Evolutionary conservation across 2,329 filamentous ascomycete species (phyloP).

Genomic region (Penicillium digitatum): DNA sequence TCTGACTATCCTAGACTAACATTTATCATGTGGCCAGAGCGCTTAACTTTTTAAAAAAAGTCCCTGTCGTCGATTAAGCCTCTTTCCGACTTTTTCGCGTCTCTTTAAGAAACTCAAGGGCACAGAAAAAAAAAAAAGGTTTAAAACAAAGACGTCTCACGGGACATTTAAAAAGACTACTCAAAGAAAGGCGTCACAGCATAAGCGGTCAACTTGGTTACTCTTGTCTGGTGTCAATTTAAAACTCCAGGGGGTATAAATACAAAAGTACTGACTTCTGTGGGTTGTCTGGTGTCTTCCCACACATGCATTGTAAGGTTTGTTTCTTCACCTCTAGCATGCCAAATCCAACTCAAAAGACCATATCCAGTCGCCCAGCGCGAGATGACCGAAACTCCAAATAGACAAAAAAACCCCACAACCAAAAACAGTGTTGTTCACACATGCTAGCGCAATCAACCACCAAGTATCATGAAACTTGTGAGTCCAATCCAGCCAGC

Average conservation of each 20-base stretch:
- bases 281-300: not conserved
- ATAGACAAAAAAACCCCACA: not conserved
- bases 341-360: not conserved
- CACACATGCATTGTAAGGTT: no score
- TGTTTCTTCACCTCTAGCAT: not conserved
- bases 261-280: not conserved
- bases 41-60: no score
- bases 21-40: no score
- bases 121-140: no score
- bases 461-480: conserved; percentile 33
- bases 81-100: no score
- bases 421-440: not conserved
- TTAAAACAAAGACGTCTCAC: no score
- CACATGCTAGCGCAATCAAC: conserved; percentile 1
- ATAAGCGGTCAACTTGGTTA: no score
- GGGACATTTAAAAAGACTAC: no score
- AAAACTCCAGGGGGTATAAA: not conserved
- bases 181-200: no score
- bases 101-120: no score
- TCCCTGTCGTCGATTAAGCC: no score
- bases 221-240: not conserved
- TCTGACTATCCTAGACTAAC: no score
- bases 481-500: conserved; percentile 29
- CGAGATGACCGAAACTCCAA: not conserved
- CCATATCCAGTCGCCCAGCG: not conserved